Conservation (phyloP, 2,329 filamentous ascomycete species). For the Pseudogymnoascus sp. region DNA sequence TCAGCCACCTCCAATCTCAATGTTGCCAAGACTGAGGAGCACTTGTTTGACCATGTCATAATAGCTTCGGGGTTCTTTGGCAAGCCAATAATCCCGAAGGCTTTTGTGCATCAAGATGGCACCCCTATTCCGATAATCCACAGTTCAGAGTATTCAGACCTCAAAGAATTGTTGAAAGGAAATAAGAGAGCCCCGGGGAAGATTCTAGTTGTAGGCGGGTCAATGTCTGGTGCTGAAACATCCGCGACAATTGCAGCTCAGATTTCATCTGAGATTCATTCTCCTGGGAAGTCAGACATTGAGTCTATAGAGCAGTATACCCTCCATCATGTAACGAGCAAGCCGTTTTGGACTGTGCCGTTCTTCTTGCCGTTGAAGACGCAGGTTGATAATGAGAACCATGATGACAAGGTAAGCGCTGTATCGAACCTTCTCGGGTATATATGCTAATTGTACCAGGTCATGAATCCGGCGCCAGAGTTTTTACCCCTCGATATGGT, state of each 20-base stretch:
- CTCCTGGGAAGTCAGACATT: conserved; percentile 38
- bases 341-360: conserved; percentile 67
- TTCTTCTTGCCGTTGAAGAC: conserved; percentile 33
- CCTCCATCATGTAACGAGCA: conserved; percentile 62
- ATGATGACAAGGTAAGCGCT: conserved; percentile 33
- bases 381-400: conserved; percentile 12
- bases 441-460: conserved; percentile 13
- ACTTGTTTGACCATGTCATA: conserved; percentile 61
- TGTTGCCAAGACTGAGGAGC: background rate
- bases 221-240: conserved; percentile 77
- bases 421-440: background rate
- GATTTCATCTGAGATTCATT: conserved; percentile 56
- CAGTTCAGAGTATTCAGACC: conserved; percentile 58
- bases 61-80: conserved; percentile 74
- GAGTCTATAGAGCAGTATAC: conserved; percentile 42
- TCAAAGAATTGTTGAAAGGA: conserved; percentile 41
- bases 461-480: conserved; percentile 40
- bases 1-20: background rate
- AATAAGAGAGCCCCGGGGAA: conserved; percentile 36
- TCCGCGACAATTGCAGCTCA: conserved; percentile 65
- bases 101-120: conserved; percentile 13
- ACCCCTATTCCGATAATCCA: conserved; percentile 51
- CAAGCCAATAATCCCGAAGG: conserved; percentile 38
- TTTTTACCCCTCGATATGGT: conserved; percentile 69
- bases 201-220: conserved; percentile 69